phyloP scores from a whole-genome alignment of 805 yeast species.

The Lipomyces lipofer region DNA sequence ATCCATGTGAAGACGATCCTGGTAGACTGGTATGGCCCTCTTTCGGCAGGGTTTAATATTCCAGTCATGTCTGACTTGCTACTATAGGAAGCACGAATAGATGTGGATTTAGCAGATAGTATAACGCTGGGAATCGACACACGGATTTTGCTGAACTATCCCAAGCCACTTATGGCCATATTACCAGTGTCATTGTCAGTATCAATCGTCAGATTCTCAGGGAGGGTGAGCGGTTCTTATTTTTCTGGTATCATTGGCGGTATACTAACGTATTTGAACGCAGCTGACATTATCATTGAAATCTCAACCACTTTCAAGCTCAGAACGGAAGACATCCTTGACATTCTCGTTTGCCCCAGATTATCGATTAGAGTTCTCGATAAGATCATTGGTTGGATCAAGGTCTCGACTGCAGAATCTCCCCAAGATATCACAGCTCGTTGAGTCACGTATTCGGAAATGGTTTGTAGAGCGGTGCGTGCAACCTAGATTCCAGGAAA shows the following conservation, averaged over 20 bases:
- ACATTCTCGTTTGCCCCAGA: slow-evolving; percentile 91
- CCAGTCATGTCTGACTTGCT: not conserved
- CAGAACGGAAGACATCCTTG: slow-evolving; percentile 54
- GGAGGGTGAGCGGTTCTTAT: slow-evolving; percentile 49
- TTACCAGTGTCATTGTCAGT: slow-evolving; percentile 83
- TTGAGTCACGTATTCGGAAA: slow-evolving; percentile 76
- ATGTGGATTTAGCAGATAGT: slow-evolving; percentile 85
- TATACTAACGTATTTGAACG: not conserved
- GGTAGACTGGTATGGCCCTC: slow-evolving; percentile 43
- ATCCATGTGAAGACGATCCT: slow-evolving; percentile 54
- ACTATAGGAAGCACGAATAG: slow-evolving; percentile 73
- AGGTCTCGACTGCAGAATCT: slow-evolving; percentile 88
- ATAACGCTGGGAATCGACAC: slow-evolving; percentile 85
- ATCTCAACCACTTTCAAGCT: slow-evolving; percentile 28
- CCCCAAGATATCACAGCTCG: slow-evolving; percentile 82
- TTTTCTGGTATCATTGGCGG: too few species aligned
- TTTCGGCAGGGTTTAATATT: too few species aligned
- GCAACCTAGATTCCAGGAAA: slow-evolving; percentile 87
- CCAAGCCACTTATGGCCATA: slow-evolving; percentile 79
- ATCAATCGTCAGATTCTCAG: slow-evolving; percentile 86
- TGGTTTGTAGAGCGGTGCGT: slow-evolving; percentile 95
- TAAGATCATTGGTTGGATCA: slow-evolving; percentile 89
- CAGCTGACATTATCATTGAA: slow-evolving; percentile 64
- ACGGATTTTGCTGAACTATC: slow-evolving; percentile 72
- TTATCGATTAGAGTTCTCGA: slow-evolving; percentile 81